Conservation (phyloP, 108 stramenopile species). For the Fragilariopsis cylindrus region DNA sequence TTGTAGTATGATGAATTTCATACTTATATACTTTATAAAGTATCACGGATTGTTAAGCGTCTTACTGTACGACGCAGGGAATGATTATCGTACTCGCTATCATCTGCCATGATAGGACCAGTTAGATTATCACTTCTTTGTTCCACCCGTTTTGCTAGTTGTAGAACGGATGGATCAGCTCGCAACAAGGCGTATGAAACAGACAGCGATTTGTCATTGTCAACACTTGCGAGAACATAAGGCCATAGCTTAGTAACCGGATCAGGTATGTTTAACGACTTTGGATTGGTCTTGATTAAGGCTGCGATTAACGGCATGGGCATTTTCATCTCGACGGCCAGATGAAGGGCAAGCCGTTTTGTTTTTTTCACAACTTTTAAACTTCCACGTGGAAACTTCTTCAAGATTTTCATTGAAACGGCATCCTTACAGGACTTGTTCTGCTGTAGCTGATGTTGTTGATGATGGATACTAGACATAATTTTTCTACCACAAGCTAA, state of each 20-base stretch:
- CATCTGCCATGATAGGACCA: background rate
- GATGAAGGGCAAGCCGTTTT: slow-evolving; percentile 21
- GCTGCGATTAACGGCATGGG: slow-evolving; percentile 24
- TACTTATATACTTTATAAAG: background rate
- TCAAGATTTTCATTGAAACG: slow-evolving; percentile 17
- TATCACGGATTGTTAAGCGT: slow-evolving; percentile 9
- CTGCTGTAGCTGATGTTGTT: background rate
- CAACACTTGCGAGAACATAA: slow-evolving; percentile 25
- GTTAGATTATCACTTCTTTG: background rate
- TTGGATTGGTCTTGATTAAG: slow-evolving; percentile 22
- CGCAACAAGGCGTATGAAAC: slow-evolving; percentile 24
- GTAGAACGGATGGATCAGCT: slow-evolving; percentile 33
- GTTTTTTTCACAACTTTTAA: background rate
- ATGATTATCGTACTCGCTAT: slow-evolving; percentile 2
- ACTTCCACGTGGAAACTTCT: slow-evolving; percentile 23
- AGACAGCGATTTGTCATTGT: slow-evolving; percentile 15
- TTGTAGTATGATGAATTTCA: too few relatives aligned
- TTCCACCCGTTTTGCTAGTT: background rate
- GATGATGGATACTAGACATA: background rate
- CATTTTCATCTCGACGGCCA: slow-evolving; percentile 16
- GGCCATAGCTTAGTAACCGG: slow-evolving; percentile 37
- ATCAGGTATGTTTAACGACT: slow-evolving; percentile 27
- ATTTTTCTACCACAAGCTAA: slow-evolving; percentile 9
- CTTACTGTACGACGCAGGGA: slow-evolving; percentile 4
- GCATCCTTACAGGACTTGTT: background rate